A percentile compares a stretch with the other conserved stretches of the same genome.
Evolutionary conservation across 2,329 filamentous ascomycete species (phyloP).

Genomic region (Didymella keratinophila): DNA sequence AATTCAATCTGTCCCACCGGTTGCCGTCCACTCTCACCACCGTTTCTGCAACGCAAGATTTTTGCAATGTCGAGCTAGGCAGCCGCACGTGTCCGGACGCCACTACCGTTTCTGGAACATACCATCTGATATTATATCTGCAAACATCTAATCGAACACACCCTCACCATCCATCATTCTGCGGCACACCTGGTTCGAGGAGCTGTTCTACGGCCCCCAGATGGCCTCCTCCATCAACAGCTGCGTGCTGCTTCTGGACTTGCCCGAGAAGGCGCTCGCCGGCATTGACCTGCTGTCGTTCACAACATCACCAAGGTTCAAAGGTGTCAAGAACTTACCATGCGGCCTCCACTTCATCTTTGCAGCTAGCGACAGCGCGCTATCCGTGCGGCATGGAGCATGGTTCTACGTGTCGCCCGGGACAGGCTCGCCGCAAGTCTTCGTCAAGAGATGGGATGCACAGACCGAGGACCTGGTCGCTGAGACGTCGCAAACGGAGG

Average conservation of each 20-base stretch:
- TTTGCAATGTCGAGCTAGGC: constrained; percentile 14
- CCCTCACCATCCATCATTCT: constrained; percentile 41
- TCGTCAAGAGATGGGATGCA: constrained; percentile 65
- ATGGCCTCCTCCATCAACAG: constrained; percentile 49
- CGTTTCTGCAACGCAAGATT: not conserved
- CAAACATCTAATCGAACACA: not conserved
- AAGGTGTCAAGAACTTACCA: constrained; percentile 67
- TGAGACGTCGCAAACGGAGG: constrained; percentile 53
- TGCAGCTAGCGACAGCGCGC: constrained; percentile 63
- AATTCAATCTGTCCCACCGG: not conserved
- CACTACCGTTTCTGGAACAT: constrained; percentile 26
- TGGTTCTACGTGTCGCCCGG: constrained; percentile 65
- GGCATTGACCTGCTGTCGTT: constrained; percentile 68
- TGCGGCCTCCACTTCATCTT: constrained; percentile 69
- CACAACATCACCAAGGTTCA: constrained; percentile 67
- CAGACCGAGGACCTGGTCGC: constrained; percentile 56
- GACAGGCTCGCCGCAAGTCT: constrained; percentile 51
- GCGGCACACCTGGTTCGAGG: constrained; percentile 45
- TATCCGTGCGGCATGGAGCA: constrained; percentile 67
- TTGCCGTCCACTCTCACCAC: not conserved
- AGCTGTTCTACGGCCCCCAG: constrained; percentile 43
- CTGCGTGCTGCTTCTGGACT: constrained; percentile 54
- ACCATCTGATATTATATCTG: constrained; percentile 20
- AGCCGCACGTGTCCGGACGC: constrained; percentile 15
- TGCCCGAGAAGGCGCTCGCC: constrained; percentile 57